A percentile compares a stretch with the other conserved stretches of the same genome.
phyloP scores from a whole-genome alignment of 2,329 filamentous ascomycete genomes.

The Biscogniauxia marginata region DNA sequence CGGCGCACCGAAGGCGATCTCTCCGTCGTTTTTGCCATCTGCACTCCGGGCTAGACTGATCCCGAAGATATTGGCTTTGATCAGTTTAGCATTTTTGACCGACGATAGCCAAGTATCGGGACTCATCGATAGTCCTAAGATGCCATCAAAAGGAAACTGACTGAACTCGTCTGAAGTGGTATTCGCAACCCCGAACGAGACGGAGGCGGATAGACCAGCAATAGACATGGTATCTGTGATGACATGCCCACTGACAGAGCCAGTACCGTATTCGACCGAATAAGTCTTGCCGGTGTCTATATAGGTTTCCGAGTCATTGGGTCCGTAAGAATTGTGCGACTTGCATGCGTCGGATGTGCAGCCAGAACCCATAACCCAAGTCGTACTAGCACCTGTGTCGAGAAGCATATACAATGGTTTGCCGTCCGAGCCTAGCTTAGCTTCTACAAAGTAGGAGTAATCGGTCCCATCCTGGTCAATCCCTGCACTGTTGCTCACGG shows the following conservation, averaged over 20 bases:
- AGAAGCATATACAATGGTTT: constrained; percentile 61
- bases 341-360: constrained; percentile 67
- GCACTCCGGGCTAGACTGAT: constrained; percentile 66
- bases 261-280: constrained; percentile 73
- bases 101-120: constrained; percentile 67
- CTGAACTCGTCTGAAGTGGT: constrained; percentile 72
- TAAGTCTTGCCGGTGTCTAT: constrained; percentile 55
- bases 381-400: constrained; percentile 68
- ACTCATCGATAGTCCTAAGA: constrained; percentile 72
- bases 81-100: constrained; percentile 53
- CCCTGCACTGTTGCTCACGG: constrained; percentile 48
- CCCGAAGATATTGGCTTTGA: constrained; percentile 66
- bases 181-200: constrained; percentile 72
- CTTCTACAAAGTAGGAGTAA: constrained; percentile 63
- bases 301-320: constrained; percentile 63
- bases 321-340: constrained; percentile 68
- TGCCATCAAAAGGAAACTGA: constrained; percentile 83
- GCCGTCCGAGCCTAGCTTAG: constrained; percentile 52
- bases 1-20: constrained; percentile 72
- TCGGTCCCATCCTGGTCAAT: constrained; percentile 65
- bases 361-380: constrained; percentile 76
- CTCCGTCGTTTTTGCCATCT: constrained; percentile 68
- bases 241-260: constrained; percentile 65
- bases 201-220: constrained; percentile 60
- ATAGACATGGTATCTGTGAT: constrained; percentile 67